Evolutionary conservation across 2,329 filamentous ascomycete genomes (phyloP), one percentile per base, ranked within the genome.

Genomic region (Diaporthe vexans): DNA sequence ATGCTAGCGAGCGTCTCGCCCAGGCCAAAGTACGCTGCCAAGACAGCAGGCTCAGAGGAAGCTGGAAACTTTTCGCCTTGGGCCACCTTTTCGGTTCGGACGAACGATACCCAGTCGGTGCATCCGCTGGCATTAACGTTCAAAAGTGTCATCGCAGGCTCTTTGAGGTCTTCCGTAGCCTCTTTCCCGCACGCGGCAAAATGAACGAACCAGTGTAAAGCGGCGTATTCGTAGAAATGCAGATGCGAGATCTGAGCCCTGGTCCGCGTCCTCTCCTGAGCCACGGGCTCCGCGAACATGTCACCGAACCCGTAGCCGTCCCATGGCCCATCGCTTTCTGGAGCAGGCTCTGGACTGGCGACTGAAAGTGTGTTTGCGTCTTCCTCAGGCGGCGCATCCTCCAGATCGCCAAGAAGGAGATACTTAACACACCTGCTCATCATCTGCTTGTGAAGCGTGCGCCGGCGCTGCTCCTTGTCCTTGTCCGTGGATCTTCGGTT

Each of bases 231-330:
- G 29, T 67, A 67, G 19, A 67, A 51, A 7, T 67, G 61, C 3
- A 67, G 26, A 13, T 67, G 61, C 26, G 61, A 67, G 43, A 67
- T 51, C 43, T 67, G 61, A 24, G 61, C 61, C 21, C 61, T 43
- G 61, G 26, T 51, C n/a, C 35, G 26, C 10, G 61, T 48, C 29
- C 61, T 67, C 43, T 37, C n/a, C 1, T 67, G 61, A 19, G 43
- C 8, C 43, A 21, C 61, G 0, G 61, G 61, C 61, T 67, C 61
- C 3, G 26, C 61, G 21, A 67, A 67, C 43, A 67, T 35, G 3
- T 35, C 43, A 51, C 4, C 43, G 21, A 51, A 35, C 19, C 61
- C 61, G 35, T 51, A n/a, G 24, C 19, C 26, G 17, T 51, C 61
- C 43, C 61, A 67, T 8, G 61, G 19, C 19, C 52, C 43, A 6